A percentile compares a stretch with the other conserved stretches of the same genome.
phyloP scores from a whole-genome alignment of 1,139 yeast species.

The Lodderomyces metapsilosis region DNA sequence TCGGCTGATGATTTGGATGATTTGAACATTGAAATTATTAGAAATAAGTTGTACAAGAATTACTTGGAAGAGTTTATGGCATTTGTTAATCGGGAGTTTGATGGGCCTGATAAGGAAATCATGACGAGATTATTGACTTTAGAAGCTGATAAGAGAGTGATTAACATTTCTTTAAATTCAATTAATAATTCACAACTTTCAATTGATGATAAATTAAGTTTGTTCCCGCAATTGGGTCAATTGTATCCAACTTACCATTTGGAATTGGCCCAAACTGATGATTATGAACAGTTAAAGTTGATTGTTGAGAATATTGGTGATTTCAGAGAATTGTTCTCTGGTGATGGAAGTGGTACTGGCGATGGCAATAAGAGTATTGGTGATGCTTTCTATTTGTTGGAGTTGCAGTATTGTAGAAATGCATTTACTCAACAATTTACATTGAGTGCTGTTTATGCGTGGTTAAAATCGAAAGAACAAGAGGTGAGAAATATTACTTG shows the following conservation, averaged over 20 bases:
- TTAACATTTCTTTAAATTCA: constrained; percentile 88
- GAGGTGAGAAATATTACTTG: constrained; percentile 95
- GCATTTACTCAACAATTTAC: constrained; percentile 98
- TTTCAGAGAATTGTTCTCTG: constrained; percentile 69
- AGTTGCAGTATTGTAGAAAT: constrained; percentile 87
- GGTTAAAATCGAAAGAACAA: constrained; percentile 94
- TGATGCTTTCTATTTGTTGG: constrained; percentile 89
- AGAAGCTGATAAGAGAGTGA: constrained; percentile 94
- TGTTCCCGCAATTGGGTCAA: constrained; percentile 54
- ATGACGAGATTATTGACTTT: constrained; percentile 77
- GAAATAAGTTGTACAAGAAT: constrained; percentile 89
- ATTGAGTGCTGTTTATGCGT: constrained; percentile 88
- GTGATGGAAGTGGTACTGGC: constrained; percentile 61
- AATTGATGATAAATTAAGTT: constrained; percentile 60
- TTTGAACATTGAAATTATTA: constrained; percentile 88
- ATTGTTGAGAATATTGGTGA: constrained; percentile 74
- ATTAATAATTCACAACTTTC: constrained; percentile 73
- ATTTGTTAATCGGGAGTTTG: constrained; percentile 60
- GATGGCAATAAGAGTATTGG: constrained; percentile 60
- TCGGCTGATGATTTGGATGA: constrained; percentile 95
- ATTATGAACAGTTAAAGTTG: constrained; percentile 76
- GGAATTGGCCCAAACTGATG: constrained; percentile 74
- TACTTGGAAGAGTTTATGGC: constrained; percentile 83
- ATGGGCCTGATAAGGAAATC: constrained; percentile 76
- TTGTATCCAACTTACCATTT: constrained; percentile 74